Evolutionary conservation across 2,329 filamentous ascomycete genomes (phyloP).

Genomic region (Cercospora nicotianae): DNA sequence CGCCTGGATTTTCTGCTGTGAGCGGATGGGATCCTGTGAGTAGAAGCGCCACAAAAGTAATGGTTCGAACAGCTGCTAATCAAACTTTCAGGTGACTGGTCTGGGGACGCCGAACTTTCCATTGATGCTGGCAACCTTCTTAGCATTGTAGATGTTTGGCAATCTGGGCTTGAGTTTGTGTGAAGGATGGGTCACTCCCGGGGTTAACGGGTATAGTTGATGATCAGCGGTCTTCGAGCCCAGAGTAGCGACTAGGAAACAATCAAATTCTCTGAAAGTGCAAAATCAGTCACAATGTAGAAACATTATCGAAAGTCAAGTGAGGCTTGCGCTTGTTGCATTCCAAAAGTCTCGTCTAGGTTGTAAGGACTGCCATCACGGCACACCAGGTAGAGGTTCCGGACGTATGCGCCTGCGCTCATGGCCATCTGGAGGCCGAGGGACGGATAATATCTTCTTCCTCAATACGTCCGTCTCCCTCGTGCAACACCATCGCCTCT

Average conservation of each 20-base stretch:
- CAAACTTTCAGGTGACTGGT: slow-evolving; percentile 18
- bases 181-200: neutral
- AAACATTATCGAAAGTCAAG: too few species aligned
- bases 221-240: too few species aligned
- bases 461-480: slow-evolving; percentile 66
- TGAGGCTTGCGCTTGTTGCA: too few species aligned
- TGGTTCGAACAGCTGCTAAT: neutral
- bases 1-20: slow-evolving; percentile 32
- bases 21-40: slow-evolving; percentile 36
- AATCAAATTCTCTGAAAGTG: too few species aligned
- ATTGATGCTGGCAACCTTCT: slow-evolving; percentile 35
- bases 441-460: slow-evolving; percentile 64
- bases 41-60: neutral
- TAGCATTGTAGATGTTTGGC: slow-evolving; percentile 26
- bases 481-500: slow-evolving; percentile 88
- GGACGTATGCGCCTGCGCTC: neutral
- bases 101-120: slow-evolving; percentile 36
- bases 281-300: too few species aligned
- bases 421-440: neutral
- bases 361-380: too few species aligned
- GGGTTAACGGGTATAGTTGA: too few species aligned
- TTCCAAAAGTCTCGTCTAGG: too few species aligned
- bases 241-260: too few species aligned
- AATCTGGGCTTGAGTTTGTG: neutral
- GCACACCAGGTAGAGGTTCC: too few species aligned